phyloP scores from a whole-genome alignment of 1,284 basidiomycete species.

The Austroboletus olivaceoglutinosus region DNA sequence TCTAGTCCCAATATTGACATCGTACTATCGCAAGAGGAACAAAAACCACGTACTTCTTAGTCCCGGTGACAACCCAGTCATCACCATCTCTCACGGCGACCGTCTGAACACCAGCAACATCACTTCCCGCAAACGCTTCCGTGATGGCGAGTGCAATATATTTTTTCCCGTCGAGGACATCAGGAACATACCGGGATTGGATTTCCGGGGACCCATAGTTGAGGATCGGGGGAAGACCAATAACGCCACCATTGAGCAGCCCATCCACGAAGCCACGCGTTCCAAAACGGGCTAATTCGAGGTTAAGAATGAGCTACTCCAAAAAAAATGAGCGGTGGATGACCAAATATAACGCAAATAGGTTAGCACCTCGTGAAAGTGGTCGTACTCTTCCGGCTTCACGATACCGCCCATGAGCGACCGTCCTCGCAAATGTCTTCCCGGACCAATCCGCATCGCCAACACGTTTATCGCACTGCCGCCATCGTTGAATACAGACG shows the following conservation, averaged over 20 bases:
- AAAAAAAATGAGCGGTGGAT: neutral
- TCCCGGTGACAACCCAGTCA: constrained; percentile 84
- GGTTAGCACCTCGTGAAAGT: constrained; percentile 64
- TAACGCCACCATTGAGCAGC: constrained; percentile 77
- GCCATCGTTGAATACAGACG: neutral
- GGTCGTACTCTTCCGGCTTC: constrained; percentile 87
- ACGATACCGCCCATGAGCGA: constrained; percentile 81
- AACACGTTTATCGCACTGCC: constrained; percentile 71
- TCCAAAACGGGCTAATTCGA: constrained; percentile 81
- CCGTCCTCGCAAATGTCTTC: constrained; percentile 85
- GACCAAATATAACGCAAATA: neutral
- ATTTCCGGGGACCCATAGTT: constrained; percentile 80
- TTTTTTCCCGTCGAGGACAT: constrained; percentile 76
- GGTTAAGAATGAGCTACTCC: constrained; percentile 73
- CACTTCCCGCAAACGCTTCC: constrained; percentile 90
- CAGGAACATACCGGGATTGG: constrained; percentile 72
- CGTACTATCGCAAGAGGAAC: neutral
- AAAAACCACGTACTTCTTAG: constrained; percentile 62
- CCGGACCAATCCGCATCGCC: constrained; percentile 91
- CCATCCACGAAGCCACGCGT: constrained; percentile 87
- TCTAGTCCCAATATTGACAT: constrained; percentile 33
- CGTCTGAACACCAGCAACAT: constrained; percentile 83
- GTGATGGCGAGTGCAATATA: constrained; percentile 72
- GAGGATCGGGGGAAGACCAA: constrained; percentile 80
- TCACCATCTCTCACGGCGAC: constrained; percentile 83